These are phyloP conservation scores for Tinospora cordifolia DNA, from an alignment of 164 flowering plant species.

Conservation along the genomic window DNA sequence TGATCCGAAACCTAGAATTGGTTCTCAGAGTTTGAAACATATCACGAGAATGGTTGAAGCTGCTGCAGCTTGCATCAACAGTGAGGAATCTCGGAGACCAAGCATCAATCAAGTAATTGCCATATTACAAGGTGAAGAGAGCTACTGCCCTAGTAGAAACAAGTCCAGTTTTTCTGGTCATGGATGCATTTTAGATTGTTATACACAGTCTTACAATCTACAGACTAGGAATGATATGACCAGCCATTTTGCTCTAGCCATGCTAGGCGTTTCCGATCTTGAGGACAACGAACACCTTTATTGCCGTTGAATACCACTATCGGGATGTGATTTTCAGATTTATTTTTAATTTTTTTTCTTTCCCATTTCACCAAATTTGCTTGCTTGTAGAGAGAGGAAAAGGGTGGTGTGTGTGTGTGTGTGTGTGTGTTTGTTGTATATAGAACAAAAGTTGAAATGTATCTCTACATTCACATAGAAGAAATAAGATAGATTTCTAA, in stretches of 20 bases:
- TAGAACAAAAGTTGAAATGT: slow-evolving; percentile 3
- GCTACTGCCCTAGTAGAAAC: slow-evolving; percentile 19
- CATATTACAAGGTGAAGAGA: slow-evolving; percentile 47
- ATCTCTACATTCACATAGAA: slow-evolving; percentile 1
- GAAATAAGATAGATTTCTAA: background rate
- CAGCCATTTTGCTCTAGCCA: slow-evolving; percentile 74
- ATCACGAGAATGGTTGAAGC: slow-evolving; percentile 55
- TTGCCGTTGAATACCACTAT: slow-evolving; percentile 26
- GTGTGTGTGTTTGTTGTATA: slow-evolving; percentile 2
- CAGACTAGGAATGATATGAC: slow-evolving; percentile 57
- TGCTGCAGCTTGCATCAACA: slow-evolving; percentile 56
- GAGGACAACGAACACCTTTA: slow-evolving; percentile 57
- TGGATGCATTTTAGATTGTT: slow-evolving; percentile 29
- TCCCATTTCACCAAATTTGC: slow-evolving; percentile 4
- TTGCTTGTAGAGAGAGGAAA: slow-evolving; percentile 11
- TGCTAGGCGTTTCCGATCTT: slow-evolving; percentile 73
- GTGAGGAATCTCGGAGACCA: slow-evolving; percentile 67
- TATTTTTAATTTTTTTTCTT: too few relatives aligned
- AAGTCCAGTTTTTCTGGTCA: slow-evolving; percentile 27
- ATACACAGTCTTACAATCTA: slow-evolving; percentile 25
- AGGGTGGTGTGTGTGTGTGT: background rate
- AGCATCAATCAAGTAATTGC: slow-evolving; percentile 43
- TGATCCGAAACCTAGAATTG: slow-evolving; percentile 48
- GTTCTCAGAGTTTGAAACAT: slow-evolving; percentile 30
- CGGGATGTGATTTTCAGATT: background rate